phyloP scores from a whole-genome alignment of 1,284 basidiomycete genomes.

The Fistulina hepatica region DNA sequence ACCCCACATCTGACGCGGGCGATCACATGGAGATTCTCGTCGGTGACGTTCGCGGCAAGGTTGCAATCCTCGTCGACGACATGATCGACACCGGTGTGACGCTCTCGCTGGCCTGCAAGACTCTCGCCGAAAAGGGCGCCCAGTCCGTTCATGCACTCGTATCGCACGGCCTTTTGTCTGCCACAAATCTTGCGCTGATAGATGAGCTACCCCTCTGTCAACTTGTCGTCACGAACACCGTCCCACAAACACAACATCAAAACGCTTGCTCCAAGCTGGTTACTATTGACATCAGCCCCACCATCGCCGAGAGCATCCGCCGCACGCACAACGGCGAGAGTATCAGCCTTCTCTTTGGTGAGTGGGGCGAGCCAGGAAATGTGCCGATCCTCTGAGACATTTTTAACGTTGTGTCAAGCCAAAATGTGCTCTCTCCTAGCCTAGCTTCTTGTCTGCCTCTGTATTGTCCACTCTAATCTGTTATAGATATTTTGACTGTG shows the following conservation, averaged over 20 bases:
- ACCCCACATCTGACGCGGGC: constrained; percentile 30
- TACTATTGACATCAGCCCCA: constrained; percentile 80
- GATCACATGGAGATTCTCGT: constrained; percentile 92
- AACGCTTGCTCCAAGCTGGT: constrained; percentile 50
- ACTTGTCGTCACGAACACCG: constrained; percentile 61
- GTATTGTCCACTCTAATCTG: too few species aligned
- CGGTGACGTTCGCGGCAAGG: constrained; percentile 90
- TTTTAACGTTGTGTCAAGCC: too few species aligned
- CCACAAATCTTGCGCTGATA: constrained; percentile 70
- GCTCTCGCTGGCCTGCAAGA: constrained; percentile 74
- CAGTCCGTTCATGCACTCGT: constrained; percentile 83
- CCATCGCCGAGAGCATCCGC: constrained; percentile 92
- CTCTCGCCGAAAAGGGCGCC: constrained; percentile 83
- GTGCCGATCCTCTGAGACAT: constrained; percentile 27
- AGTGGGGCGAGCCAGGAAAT: constrained; percentile 48
- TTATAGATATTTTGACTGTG: too few species aligned
- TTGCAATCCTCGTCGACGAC: constrained; percentile 92
- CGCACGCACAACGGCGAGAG: constrained; percentile 95
- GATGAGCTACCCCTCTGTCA: constrained; percentile 74
- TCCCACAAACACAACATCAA: constrained; percentile 35
- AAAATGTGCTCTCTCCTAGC: too few species aligned
- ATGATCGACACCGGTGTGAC: constrained; percentile 97
- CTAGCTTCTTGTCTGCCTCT: too few species aligned
- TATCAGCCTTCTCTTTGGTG: constrained; percentile 72
- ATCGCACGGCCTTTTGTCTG: constrained; percentile 87